Conservation (phyloP, 768 basidiomycete genomes). For the Cystofilobasidium macerans region DNA sequence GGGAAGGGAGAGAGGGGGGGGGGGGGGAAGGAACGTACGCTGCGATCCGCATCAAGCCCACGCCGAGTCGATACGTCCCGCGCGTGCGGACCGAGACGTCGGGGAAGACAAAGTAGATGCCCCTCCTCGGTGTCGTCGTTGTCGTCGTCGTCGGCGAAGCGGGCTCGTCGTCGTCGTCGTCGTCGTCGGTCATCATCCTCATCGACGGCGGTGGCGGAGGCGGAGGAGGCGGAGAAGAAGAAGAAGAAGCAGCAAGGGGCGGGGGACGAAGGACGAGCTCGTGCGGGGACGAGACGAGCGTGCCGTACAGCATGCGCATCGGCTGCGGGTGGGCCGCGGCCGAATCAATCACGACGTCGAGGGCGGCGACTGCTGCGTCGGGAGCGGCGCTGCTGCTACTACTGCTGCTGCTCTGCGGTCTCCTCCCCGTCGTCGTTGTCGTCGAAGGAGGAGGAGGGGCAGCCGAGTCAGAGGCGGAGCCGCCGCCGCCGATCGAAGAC, state of each 20-base stretch:
- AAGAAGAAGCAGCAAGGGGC: neutral
- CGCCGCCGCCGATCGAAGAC: too few relatives aligned
- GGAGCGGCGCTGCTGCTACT: neutral
- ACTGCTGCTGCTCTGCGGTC: too few relatives aligned
- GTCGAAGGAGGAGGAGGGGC: too few relatives aligned
- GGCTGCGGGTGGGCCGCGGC: neutral
- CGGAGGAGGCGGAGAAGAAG: slow-evolving; percentile 22
- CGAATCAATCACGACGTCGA: slow-evolving; percentile 12
- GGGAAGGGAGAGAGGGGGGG: too few relatives aligned
- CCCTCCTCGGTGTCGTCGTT: neutral
- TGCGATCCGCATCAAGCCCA: slow-evolving; percentile 23
- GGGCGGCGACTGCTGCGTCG: neutral
- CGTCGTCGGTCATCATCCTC: too few relatives aligned
- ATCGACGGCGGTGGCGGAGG: too few relatives aligned
- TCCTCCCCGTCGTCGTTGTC: too few relatives aligned
- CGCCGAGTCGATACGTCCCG: slow-evolving; percentile 10
- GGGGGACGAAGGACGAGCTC: slow-evolving; percentile 2
- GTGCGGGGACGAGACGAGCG: slow-evolving; percentile 21
- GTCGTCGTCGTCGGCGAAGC: neutral
- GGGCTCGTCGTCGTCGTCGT: too few relatives aligned
- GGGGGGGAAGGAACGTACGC: too few relatives aligned
- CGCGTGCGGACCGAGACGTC: slow-evolving; percentile 20
- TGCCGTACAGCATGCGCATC: slow-evolving; percentile 24
- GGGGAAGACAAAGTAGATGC: slow-evolving; percentile 22
- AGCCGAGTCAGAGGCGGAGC: too few relatives aligned